A percentile compares a stretch with the other conserved stretches of the same genome.
phyloP scores from a whole-genome alignment of 1,284 basidiomycete genomes.

The Xanthoconium separans region DNA sequence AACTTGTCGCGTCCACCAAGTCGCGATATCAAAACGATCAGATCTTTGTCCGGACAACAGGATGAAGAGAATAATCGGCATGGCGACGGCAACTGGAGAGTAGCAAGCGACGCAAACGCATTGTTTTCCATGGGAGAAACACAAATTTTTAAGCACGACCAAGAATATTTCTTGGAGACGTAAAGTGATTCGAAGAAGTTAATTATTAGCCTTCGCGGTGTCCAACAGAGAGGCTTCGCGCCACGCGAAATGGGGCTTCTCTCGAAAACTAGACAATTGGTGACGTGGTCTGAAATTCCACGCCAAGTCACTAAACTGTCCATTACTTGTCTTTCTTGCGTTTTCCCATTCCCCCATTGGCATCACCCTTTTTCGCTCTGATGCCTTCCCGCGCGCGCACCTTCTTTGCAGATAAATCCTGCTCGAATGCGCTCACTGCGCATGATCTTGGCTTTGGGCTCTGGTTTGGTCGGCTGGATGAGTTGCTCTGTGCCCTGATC shows the following conservation, averaged over 20 bases:
- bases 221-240: conserved; percentile 14
- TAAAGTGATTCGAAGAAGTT: conserved; percentile 20
- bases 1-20: conserved; percentile 65
- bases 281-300: background rate
- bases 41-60: conserved; percentile 84
- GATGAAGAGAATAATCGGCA: conserved; percentile 59
- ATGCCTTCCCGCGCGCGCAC: conserved; percentile 38
- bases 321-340: conserved; percentile 43
- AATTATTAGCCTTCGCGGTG: conserved; percentile 27
- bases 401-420: conserved; percentile 40
- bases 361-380: conserved; percentile 49
- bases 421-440: conserved; percentile 37
- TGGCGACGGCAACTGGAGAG: conserved; percentile 52
- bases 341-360: conserved; percentile 48
- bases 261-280: conserved; percentile 1
- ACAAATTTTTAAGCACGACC: background rate
- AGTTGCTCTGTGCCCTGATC: conserved; percentile 34
- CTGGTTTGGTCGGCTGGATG: conserved; percentile 13
- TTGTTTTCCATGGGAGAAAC: conserved; percentile 37
- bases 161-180: conserved; percentile 1
- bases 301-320: conserved; percentile 5
- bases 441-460: conserved; percentile 23
- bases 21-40: conserved; percentile 64
- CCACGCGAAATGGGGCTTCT: conserved; percentile 30
- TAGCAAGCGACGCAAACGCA: conserved; percentile 58